These are phyloP conservation scores for Microbotryum intermedium DNA, from an alignment of 1,284 basidiomycete species.

Conservation along the genomic window DNA sequence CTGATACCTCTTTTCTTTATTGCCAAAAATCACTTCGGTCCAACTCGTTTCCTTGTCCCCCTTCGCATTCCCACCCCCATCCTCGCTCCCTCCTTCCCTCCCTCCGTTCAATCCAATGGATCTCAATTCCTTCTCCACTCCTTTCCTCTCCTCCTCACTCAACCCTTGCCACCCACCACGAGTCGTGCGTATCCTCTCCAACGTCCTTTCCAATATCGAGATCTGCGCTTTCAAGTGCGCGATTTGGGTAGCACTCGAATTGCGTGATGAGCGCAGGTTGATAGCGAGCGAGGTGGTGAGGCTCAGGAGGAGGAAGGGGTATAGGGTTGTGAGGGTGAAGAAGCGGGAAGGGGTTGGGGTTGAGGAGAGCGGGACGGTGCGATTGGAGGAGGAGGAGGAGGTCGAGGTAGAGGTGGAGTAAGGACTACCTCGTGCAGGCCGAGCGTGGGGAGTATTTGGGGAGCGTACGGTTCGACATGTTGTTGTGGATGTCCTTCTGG, in stretches of 20 bases:
- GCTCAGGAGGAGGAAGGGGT: constrained; percentile 30
- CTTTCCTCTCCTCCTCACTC: constrained; percentile 1
- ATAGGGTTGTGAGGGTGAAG: constrained; percentile 5
- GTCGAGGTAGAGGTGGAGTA: no score
- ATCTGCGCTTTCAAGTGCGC: constrained; percentile 25
- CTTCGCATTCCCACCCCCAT: constrained; percentile 8
- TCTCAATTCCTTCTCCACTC: constrained; percentile 21
- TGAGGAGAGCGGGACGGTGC: no score
- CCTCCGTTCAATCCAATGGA: constrained; percentile 26
- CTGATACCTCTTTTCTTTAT: constrained; percentile 24
- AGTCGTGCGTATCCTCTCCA: not conserved
- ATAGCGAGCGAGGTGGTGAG: constrained; percentile 30
- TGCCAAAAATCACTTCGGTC: constrained; percentile 32
- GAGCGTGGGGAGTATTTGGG: no score
- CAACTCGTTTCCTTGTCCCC: constrained; percentile 19
- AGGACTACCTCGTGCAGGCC: no score
- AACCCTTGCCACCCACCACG: not conserved
- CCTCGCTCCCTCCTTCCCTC: constrained; percentile 16
- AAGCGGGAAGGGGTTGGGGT: no score
- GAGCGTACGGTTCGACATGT: no score
- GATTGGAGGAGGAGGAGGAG: no score
- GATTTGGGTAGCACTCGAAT: constrained; percentile 8
- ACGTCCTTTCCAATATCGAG: constrained; percentile 21
- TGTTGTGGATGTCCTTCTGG: no score
- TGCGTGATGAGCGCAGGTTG: constrained; percentile 29